A percentile compares a stretch with the other conserved stretches of the same genome.
Conservation (phyloP, 1,139 yeast species). For the Pichia sp. region DNA sequence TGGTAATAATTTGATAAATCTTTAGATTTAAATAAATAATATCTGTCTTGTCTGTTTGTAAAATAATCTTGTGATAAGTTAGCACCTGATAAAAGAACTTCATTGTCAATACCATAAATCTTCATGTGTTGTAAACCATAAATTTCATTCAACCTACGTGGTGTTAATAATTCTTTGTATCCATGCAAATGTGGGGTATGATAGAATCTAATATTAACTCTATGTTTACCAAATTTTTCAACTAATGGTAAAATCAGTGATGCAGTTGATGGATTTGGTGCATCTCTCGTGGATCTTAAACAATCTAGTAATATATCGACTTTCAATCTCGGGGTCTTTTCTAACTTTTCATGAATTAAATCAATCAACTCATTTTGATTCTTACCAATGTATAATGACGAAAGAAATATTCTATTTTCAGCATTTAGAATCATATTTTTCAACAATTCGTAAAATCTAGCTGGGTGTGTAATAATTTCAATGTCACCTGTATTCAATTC, state of each 20-base stretch:
- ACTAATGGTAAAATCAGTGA: slow-evolving; percentile 63
- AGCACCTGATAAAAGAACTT: slow-evolving; percentile 84
- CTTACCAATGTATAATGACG: slow-evolving; percentile 84
- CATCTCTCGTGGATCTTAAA: slow-evolving; percentile 87
- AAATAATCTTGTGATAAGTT: slow-evolving; percentile 87
- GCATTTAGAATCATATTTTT: slow-evolving; percentile 49
- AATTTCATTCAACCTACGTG: slow-evolving; percentile 85
- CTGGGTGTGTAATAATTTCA: slow-evolving; percentile 59
- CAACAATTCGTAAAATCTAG: slow-evolving; percentile 58
- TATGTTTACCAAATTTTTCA: slow-evolving; percentile 53
- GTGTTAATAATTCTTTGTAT: slow-evolving; percentile 55
- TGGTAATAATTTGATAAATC: slow-evolving; percentile 66
- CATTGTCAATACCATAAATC: slow-evolving; percentile 89
- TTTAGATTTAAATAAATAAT: slow-evolving; percentile 59
- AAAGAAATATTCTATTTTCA: slow-evolving; percentile 61
- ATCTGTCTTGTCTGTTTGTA: slow-evolving; percentile 93
- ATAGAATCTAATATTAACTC: slow-evolving; percentile 78
- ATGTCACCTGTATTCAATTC: slow-evolving; percentile 54
- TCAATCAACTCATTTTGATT: slow-evolving; percentile 66
- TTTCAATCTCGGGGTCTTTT: slow-evolving; percentile 49
- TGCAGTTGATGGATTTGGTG: slow-evolving; percentile 75
- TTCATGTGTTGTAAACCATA: slow-evolving; percentile 97
- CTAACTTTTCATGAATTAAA: slow-evolving; percentile 54
- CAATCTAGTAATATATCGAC: slow-evolving; percentile 81
- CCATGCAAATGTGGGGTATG: slow-evolving; percentile 86